phyloP scores from a whole-genome alignment of 192 early-diverging fungal species.

The Mortierella claussenii region DNA sequence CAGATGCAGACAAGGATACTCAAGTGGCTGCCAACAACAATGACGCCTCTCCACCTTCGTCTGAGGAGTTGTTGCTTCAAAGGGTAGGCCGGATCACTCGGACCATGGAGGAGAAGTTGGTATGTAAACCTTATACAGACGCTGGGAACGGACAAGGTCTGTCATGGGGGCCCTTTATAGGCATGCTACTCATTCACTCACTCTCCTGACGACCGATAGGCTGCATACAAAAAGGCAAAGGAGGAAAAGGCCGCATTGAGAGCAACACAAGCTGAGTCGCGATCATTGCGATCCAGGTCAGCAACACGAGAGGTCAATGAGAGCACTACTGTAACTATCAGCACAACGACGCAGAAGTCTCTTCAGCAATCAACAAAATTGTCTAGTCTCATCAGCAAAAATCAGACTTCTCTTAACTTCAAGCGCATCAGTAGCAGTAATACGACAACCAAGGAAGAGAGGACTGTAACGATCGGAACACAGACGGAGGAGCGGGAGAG shows the following conservation, averaged over 20 bases:
- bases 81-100: not conserved
- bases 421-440: not conserved
- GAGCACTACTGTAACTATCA: not conserved
- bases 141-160: too few species aligned
- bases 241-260: slow-evolving; percentile 8
- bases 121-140: too few species aligned
- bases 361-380: not conserved
- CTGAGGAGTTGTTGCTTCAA: slow-evolving; percentile 15
- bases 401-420: not conserved
- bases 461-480: too few species aligned
- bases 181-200: too few species aligned
- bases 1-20: not conserved
- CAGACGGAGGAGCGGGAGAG: too few species aligned
- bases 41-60: not conserved
- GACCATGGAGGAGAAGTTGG: slow-evolving; percentile 43
- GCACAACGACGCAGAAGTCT: not conserved
- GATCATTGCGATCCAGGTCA: not conserved
- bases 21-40: not conserved
- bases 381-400: not conserved
- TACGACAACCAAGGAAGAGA: too few species aligned
- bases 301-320: not conserved
- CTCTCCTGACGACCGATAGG: slow-evolving; percentile 4
- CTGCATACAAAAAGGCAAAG: slow-evolving; percentile 17
- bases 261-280: not conserved
- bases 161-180: too few species aligned